Percentiles rank a stretch among this genome's conserved stretches.
phyloP scores from a whole-genome alignment of 2,329 filamentous ascomycete species.

The Elsinoe fawcettii region DNA sequence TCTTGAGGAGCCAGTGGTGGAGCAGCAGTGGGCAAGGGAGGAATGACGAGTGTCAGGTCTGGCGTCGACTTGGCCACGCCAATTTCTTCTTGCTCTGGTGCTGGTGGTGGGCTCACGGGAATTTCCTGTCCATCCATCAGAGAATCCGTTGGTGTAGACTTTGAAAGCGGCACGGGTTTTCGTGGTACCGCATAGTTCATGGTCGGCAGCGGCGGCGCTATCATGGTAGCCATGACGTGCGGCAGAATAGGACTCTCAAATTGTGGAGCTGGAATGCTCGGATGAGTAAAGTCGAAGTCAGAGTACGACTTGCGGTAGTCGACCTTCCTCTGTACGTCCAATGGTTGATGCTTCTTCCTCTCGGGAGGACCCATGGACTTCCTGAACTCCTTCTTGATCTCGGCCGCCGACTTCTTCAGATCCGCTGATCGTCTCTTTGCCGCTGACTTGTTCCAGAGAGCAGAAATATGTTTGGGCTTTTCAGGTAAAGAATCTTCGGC shows the following conservation, averaged over 20 bases:
- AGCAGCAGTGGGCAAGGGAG: not conserved
- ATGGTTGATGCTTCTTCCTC: not conserved
- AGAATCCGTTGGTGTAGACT: slow-evolving; percentile 13
- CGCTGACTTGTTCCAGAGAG: slow-evolving; percentile 9
- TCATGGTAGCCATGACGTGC: slow-evolving; percentile 8
- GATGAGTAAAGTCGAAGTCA: slow-evolving; percentile 6
- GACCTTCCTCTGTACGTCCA: not conserved
- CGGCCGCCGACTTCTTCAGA: slow-evolving; percentile 6
- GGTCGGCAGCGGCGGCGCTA: not conserved
- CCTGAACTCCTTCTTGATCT: slow-evolving; percentile 7
- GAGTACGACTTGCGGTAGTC: slow-evolving; percentile 12
- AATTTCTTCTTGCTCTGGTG: not conserved
- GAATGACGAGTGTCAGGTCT: slow-evolving; percentile 1
- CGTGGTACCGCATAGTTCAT: not conserved
- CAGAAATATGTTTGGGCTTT: slow-evolving; percentile 6
- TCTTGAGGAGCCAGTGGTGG: not conserved
- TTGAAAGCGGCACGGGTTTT: not conserved
- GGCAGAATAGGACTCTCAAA: slow-evolving; percentile 12
- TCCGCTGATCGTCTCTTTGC: slow-evolving; percentile 5
- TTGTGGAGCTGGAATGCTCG: not conserved
- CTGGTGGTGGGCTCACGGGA: not conserved
- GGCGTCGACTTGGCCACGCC: slow-evolving; percentile 2
- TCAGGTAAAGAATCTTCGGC: not conserved
- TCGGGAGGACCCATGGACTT: slow-evolving; percentile 10
- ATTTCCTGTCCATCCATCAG: slow-evolving; percentile 11